phyloP scores from a whole-genome alignment of 192 early-diverging fungal species.

The Chytriomyces confervae region DNA sequence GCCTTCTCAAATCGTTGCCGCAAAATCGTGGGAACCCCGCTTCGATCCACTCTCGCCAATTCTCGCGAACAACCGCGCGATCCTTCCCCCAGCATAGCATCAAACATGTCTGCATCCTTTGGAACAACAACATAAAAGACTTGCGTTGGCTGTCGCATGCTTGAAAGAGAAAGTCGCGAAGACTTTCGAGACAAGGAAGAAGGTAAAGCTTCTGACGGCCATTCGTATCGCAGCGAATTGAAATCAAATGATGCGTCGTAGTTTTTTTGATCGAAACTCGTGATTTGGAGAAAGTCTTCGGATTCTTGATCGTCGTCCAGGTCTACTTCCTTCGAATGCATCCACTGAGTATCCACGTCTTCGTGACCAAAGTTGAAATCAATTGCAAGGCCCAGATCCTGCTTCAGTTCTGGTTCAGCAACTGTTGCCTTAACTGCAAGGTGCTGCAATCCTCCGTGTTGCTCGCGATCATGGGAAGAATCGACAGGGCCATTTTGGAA shows the following conservation, averaged over 20 bases:
- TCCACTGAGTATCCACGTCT: too few species aligned
- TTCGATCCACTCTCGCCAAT: constrained; percentile 20
- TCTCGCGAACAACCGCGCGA: background rate
- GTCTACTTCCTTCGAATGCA: too few species aligned
- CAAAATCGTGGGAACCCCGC: constrained; percentile 16
- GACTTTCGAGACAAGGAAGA: constrained; percentile 4
- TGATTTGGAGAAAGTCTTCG: too few species aligned
- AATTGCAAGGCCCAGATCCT: too few species aligned
- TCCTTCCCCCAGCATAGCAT: constrained; percentile 17
- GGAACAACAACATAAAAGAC: constrained; percentile 34
- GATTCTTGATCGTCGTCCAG: too few species aligned
- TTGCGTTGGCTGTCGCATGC: background rate
- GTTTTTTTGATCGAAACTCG: too few species aligned
- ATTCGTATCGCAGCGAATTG: constrained; percentile 24
- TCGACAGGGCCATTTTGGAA: background rate
- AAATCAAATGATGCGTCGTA: background rate
- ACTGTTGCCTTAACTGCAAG: too few species aligned
- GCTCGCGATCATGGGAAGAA: too few species aligned
- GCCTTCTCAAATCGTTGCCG: constrained; percentile 8
- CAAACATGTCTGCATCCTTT: constrained; percentile 30
- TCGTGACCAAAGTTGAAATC: too few species aligned
- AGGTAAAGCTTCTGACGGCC: constrained; percentile 13
- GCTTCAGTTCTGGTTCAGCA: too few species aligned
- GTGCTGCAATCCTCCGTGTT: too few species aligned
- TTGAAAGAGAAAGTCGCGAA: background rate